Percentiles rank a stretch among this genome's conserved stretches.
These are phyloP conservation scores for Ormosia emarginata DNA, from an alignment of 306 rosid genomes.

Conservation along the genomic window DNA sequence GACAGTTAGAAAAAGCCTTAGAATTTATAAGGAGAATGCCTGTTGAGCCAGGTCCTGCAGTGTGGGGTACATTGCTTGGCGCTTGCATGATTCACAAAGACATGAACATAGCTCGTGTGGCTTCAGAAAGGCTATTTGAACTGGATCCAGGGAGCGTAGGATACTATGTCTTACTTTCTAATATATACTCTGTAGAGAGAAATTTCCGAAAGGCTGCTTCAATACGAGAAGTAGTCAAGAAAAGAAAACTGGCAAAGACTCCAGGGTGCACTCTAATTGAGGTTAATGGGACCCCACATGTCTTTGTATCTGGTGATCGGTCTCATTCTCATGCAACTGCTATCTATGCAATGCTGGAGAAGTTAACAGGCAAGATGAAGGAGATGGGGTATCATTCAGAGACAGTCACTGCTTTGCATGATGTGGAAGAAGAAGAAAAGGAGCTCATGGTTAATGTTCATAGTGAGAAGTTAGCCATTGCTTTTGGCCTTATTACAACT, in stretches of 20 bases:
- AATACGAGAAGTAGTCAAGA: conserved; percentile 63
- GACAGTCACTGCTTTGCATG: conserved; percentile 78
- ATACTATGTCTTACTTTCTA: conserved; percentile 81
- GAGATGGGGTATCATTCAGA: conserved; percentile 81
- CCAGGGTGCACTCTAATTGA: conserved; percentile 96
- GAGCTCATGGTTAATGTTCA: conserved; percentile 85
- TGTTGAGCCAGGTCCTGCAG: conserved; percentile 76
- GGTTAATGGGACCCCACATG: conserved; percentile 61
- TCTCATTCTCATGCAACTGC: conserved; percentile 69
- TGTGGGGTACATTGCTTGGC: conserved; percentile 92
- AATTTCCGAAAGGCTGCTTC: conserved; percentile 93
- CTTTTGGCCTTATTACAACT: conserved; percentile 77
- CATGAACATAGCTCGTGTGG: conserved; percentile 60
- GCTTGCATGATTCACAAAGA: conserved; percentile 90
- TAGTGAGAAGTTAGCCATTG: conserved; percentile 89
- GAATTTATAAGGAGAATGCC: conserved; percentile 77
- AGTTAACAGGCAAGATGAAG: conserved; percentile 73
- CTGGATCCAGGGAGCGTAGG: conserved; percentile 73
- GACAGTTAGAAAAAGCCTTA: conserved; percentile 69
- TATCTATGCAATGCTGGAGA: conserved; percentile 81
- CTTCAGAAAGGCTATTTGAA: conserved; percentile 80
- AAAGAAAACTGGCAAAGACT: conserved; percentile 70
- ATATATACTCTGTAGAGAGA: conserved; percentile 74
- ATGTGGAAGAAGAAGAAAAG: conserved; percentile 97
- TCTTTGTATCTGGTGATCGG: conserved; percentile 77